Percentiles rank a stretch among this genome's conserved stretches.
Evolutionary conservation across 2,329 filamentous ascomycete genomes (phyloP).

Genomic region (Pseudocercospora pini-densiflorae): DNA sequence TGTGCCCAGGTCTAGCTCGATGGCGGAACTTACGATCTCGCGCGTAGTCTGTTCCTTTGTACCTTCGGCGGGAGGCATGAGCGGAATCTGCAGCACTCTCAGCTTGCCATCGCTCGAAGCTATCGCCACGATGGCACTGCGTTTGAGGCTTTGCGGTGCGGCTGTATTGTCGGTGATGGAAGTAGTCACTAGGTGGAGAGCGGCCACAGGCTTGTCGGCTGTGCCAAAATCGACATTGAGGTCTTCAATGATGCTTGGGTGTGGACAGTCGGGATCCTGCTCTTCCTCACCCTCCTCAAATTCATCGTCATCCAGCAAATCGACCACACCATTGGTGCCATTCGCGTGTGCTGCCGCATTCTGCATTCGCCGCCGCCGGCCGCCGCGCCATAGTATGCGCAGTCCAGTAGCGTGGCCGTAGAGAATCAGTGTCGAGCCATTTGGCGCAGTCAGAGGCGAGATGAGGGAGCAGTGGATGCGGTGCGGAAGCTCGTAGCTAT

Average conservation of each 20-base stretch:
- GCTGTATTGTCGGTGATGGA: slow-evolving; percentile 17
- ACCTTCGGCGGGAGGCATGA: slow-evolving; percentile 51
- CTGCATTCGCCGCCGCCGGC: slow-evolving; percentile 42
- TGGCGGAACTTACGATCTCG: slow-evolving; percentile 13
- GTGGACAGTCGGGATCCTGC: slow-evolving; percentile 61
- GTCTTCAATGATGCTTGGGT: slow-evolving; percentile 57
- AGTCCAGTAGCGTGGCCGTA: slow-evolving; percentile 64
- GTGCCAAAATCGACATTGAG: slow-evolving; percentile 59
- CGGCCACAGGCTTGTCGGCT: slow-evolving; percentile 57
- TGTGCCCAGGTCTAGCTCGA: slow-evolving; percentile 12
- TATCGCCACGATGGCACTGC: slow-evolving; percentile 55
- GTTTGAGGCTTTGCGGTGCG: slow-evolving; percentile 30
- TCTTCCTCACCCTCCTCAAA: slow-evolving; percentile 63
- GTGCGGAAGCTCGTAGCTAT: slow-evolving; percentile 64
- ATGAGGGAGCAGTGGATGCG: slow-evolving; percentile 60
- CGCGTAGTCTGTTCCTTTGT: slow-evolving; percentile 29
- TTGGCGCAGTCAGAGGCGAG: slow-evolving; percentile 63
- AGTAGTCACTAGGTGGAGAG: slow-evolving; percentile 34
- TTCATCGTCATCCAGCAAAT: slow-evolving; percentile 44
- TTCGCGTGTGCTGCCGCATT: background rate
- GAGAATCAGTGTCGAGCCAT: slow-evolving; percentile 65
- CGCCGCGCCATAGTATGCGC: slow-evolving; percentile 64
- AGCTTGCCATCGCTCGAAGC: slow-evolving; percentile 63
- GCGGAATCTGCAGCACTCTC: slow-evolving; percentile 59
- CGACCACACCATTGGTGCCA: slow-evolving; percentile 51